Conservation (phyloP, 202 grass and related monocot genomes). For the Tripidium arundinaceum region DNA sequence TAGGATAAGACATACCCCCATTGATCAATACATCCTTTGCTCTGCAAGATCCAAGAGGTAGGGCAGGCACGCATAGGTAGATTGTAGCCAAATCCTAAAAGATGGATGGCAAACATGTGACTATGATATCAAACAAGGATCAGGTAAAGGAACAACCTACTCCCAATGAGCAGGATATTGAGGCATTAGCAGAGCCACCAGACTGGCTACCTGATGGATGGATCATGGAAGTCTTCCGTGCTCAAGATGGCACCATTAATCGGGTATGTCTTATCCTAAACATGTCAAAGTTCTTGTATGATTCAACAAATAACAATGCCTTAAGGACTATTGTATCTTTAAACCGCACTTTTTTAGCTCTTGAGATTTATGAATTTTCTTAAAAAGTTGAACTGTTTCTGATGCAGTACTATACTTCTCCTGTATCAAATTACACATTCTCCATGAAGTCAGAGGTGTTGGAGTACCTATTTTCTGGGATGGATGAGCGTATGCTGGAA, state of each 20-base stretch:
- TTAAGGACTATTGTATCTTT: not conserved
- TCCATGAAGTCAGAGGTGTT: not conserved
- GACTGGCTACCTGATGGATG: too few species aligned
- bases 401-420: not conserved
- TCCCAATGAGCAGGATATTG: not conserved
- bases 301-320: not conserved
- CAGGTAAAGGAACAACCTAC: not conserved
- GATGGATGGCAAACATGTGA: not conserved
- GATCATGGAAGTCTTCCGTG: conserved; percentile 26
- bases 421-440: not conserved
- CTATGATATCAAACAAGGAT: not conserved
- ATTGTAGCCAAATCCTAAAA: not conserved
- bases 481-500: not conserved
- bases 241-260: not conserved
- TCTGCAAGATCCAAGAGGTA: not conserved
- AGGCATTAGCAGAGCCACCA: not conserved
- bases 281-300: too few species aligned
- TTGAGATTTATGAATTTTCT: not conserved
- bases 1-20: too few species aligned
- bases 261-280: too few species aligned
- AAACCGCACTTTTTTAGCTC: not conserved
- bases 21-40: too few species aligned
- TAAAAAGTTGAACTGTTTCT: not conserved
- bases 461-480: conserved; percentile 18
- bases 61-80: too few species aligned